Percentiles rank a stretch among this genome's conserved stretches.
phyloP scores from a whole-genome alignment of 176 grass and related monocot species.

The Sorghum bicolor region Sorghum_bicolor_NCBIv3 NC_012873.2:61246001-61246500 shows the following conservation, averaged over 20 bases:
- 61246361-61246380: constrained; percentile 6
- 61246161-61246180: constrained; percentile 59
- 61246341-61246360: not conserved
- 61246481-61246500: not conserved
- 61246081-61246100: constrained; percentile 58
- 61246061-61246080: constrained; percentile 63
- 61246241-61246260: not conserved
- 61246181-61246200: constrained; percentile 90
- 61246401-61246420: not conserved
- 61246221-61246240: constrained; percentile 25
- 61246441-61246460: not conserved
- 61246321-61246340: not conserved
- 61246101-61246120: constrained; percentile 94
- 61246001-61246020: constrained; percentile 82
- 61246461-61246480: too few species aligned
- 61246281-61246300: not conserved
- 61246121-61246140: constrained; percentile 96
- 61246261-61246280: constrained; percentile 12
- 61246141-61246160: constrained; percentile 88
- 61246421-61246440: not conserved
- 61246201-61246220: constrained; percentile 89
- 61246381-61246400: not conserved
- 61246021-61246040: constrained; percentile 84
- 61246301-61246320: not conserved
- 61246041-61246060: constrained; percentile 92